Conservation (phyloP, 352 stramenopile species). For the Phytophthora citrophthora region DNA sequence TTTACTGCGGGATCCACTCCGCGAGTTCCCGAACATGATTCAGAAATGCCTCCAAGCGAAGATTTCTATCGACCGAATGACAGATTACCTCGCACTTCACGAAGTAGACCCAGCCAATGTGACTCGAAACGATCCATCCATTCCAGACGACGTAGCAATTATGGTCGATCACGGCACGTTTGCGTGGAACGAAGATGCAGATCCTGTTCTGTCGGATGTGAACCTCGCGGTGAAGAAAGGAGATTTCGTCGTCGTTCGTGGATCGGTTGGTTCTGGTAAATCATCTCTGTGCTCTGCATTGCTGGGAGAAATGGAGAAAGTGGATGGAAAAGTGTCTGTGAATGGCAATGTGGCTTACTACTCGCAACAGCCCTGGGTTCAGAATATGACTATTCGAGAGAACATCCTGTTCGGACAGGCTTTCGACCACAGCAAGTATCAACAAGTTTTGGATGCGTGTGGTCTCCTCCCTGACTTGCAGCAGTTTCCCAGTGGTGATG, state of each 20-base stretch:
- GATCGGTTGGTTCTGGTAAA: slow-evolving; percentile 58
- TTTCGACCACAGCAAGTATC: slow-evolving; percentile 56
- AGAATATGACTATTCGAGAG: slow-evolving; percentile 93
- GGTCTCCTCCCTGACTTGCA: slow-evolving; percentile 85
- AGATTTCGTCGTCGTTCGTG: slow-evolving; percentile 62
- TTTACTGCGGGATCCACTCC: slow-evolving; percentile 44
- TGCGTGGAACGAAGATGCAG: slow-evolving; percentile 33
- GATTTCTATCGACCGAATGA: slow-evolving; percentile 43
- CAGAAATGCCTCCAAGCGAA: slow-evolving; percentile 49
- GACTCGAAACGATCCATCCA: slow-evolving; percentile 4
- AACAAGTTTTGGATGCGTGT: slow-evolving; percentile 69
- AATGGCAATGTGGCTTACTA: slow-evolving; percentile 66
- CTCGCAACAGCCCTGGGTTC: slow-evolving; percentile 92
- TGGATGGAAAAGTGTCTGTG: slow-evolving; percentile 43
- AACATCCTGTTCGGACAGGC: slow-evolving; percentile 94
- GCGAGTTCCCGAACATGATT: slow-evolving; percentile 43
- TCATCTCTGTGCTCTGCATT: slow-evolving; percentile 60
- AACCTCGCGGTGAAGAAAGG: slow-evolving; percentile 48
- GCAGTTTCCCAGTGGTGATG: slow-evolving; percentile 84
- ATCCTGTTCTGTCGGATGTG: slow-evolving; percentile 39
- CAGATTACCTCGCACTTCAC: slow-evolving; percentile 36
- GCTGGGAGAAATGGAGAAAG: slow-evolving; percentile 88
- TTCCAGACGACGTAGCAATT: slow-evolving; percentile 22
- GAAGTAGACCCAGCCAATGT: slow-evolving; percentile 39
- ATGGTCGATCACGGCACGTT: slow-evolving; percentile 42